phyloP scores from a whole-genome alignment of 495 filamentous ascomycete species.

The Podospora bellae-mahoneyi region DNA sequence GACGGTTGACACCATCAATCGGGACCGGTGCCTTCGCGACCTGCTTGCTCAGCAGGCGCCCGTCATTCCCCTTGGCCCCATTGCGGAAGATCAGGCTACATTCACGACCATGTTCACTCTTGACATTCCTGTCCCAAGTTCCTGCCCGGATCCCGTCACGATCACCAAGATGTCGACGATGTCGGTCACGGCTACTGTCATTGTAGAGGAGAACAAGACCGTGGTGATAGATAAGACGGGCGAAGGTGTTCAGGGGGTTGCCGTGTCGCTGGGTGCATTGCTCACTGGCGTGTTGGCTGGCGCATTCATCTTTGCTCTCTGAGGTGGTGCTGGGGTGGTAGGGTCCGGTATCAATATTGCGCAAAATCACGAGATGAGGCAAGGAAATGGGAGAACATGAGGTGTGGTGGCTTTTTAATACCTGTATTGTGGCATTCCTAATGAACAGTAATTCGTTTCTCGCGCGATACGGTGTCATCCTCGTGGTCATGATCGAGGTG shows the following conservation, averaged over 20 bases:
- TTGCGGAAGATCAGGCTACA: background rate
- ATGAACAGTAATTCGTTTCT: background rate
- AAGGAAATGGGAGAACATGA: background rate
- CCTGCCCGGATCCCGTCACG: background rate
- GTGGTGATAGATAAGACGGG: background rate
- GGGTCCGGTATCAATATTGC: too few species aligned
- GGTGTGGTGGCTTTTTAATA: background rate
- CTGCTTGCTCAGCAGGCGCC: background rate
- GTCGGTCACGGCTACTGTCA: background rate
- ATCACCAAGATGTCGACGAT: background rate
- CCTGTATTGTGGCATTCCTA: background rate
- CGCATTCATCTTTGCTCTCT: background rate
- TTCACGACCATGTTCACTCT: background rate
- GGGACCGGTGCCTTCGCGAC: background rate
- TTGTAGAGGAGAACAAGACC: background rate
- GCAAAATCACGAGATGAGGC: background rate
- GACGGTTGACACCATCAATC: background rate
- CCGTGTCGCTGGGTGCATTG: background rate
- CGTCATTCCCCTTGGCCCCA: background rate
- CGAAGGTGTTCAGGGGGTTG: background rate
- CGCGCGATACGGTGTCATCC: background rate
- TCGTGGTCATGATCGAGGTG: background rate
- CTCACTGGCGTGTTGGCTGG: background rate
- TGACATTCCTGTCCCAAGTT: background rate
- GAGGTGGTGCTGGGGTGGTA: background rate